phyloP scores from a whole-genome alignment of 2,329 filamentous ascomycete species.

The Hymenoscyphus occultus region DNA sequence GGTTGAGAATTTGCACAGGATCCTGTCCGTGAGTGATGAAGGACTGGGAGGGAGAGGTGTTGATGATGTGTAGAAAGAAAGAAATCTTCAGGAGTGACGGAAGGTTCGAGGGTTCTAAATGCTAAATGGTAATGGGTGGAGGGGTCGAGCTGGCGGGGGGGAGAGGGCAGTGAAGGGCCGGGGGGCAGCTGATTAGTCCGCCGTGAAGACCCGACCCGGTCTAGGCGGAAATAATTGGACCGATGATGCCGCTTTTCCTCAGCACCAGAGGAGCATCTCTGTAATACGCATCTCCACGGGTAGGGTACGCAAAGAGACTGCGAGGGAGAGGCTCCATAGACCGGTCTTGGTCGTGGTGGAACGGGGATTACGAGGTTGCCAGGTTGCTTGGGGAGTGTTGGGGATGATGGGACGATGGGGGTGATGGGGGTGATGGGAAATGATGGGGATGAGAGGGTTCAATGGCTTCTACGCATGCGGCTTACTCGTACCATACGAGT shows the following conservation, averaged over 20 bases:
- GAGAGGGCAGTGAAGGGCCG: neutral
- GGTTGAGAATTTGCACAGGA: neutral
- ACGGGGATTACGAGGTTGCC: neutral
- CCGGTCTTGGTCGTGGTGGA: neutral
- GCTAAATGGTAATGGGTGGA: neutral
- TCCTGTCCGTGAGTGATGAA: constrained; percentile 1
- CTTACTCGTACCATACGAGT: neutral
- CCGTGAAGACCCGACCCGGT: neutral
- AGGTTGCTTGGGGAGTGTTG: neutral
- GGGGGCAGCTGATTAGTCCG: constrained; percentile 8
- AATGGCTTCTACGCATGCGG: neutral
- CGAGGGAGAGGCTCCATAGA: neutral
- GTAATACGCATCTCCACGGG: neutral
- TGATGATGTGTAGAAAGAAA: constrained; percentile 12
- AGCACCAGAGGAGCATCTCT: neutral
- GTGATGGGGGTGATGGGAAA: no score
- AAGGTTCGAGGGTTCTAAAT: constrained; percentile 5
- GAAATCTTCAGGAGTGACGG: constrained; percentile 12
- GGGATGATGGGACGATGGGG: no score
- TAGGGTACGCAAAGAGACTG: neutral
- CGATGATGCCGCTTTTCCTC: neutral
- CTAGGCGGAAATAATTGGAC: constrained; percentile 8
- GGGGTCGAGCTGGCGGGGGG: neutral
- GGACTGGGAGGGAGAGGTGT: constrained; percentile 1
- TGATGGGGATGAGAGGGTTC: neutral